A percentile compares a stretch with the other conserved stretches of the same genome.
Conservation (phyloP, 2,329 filamentous ascomycete species). For the Arthrobotrys sinensis region DNA sequence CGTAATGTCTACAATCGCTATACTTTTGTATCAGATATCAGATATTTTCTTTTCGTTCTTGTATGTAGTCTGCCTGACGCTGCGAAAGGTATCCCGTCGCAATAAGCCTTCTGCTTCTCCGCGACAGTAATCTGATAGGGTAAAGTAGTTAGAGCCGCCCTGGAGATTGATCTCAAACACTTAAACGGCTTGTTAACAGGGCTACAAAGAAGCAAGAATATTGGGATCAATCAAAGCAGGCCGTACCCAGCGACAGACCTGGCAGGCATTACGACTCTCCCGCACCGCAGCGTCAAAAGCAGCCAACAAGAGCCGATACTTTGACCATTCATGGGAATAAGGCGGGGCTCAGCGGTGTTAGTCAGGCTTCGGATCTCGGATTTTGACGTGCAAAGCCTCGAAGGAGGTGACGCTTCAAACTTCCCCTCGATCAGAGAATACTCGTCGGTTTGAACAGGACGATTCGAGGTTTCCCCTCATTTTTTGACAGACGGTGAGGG, state of each 20-base stretch:
- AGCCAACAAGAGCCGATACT: constrained; percentile 34
- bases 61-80: constrained; percentile 7
- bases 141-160: constrained; percentile 20
- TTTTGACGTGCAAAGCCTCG: constrained; percentile 41
- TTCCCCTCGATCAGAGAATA: constrained; percentile 33
- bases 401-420: constrained; percentile 34
- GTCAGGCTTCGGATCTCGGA: constrained; percentile 29
- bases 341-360: constrained; percentile 42
- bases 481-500: neutral
- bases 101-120: constrained; percentile 5
- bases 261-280: constrained; percentile 59
- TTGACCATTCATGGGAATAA: constrained; percentile 30
- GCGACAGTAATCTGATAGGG: constrained; percentile 30
- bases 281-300: constrained; percentile 57
- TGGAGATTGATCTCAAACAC: constrained; percentile 45
- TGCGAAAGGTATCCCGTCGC: constrained; percentile 9
- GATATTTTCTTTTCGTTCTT: constrained; percentile 20
- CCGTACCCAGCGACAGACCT: constrained; percentile 37
- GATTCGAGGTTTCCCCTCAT: constrained; percentile 30
- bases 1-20: constrained; percentile 21
- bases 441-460: constrained; percentile 28
- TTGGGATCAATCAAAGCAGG: constrained; percentile 42
- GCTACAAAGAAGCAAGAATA: constrained; percentile 46
- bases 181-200: constrained; percentile 44
- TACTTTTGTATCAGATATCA: constrained; percentile 17